Conservation (phyloP, 2,329 filamentous ascomycete genomes). For the Sporothrix brunneoviolacea region DNA sequence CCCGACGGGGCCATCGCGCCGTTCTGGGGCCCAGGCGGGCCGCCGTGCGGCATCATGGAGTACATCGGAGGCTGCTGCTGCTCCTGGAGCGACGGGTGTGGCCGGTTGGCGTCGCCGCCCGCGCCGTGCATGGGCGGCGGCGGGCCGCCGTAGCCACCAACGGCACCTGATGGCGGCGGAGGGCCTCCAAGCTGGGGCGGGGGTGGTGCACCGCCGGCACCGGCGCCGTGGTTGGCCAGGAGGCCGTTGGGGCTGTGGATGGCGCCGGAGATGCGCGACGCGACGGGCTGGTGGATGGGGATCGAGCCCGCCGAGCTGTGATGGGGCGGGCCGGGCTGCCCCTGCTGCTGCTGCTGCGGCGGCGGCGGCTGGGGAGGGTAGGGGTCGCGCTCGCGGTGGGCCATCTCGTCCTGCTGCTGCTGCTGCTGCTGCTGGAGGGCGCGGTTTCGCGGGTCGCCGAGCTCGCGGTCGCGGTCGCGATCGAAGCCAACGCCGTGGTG, state of each 20-base stretch:
- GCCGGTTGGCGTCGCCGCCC: constrained; percentile 34
- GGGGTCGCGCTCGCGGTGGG: constrained; percentile 45
- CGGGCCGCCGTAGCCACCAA: constrained; percentile 45
- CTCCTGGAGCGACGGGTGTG: constrained; percentile 14
- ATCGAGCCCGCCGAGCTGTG: constrained; percentile 85
- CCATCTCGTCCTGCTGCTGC: constrained; percentile 38
- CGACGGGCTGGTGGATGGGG: constrained; percentile 90
- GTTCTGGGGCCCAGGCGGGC: constrained; percentile 38
- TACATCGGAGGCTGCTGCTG: constrained; percentile 50
- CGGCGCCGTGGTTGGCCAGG: constrained; percentile 61
- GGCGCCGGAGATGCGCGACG: constrained; percentile 68
- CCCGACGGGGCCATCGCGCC: constrained; percentile 51
- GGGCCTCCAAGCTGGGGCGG: constrained; percentile 43
- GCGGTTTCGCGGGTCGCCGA: constrained; percentile 42
- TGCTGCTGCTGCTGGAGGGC: constrained; percentile 33
- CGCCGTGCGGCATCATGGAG: constrained; percentile 43
- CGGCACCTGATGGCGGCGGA: constrained; percentile 42
- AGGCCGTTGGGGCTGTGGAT: constrained; percentile 91
- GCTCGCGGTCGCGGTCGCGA: constrained; percentile 40
- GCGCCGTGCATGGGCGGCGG: constrained; percentile 38
- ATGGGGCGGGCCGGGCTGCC: constrained; percentile 51
- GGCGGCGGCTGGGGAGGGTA: constrained; percentile 29
- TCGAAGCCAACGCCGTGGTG: constrained; percentile 40
- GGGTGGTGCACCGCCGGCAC: constrained; percentile 22
- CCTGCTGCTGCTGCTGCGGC: constrained; percentile 13